Conservation (phyloP, 495 filamentous ascomycete genomes). For the Aspergillus kassunensis region DNA sequence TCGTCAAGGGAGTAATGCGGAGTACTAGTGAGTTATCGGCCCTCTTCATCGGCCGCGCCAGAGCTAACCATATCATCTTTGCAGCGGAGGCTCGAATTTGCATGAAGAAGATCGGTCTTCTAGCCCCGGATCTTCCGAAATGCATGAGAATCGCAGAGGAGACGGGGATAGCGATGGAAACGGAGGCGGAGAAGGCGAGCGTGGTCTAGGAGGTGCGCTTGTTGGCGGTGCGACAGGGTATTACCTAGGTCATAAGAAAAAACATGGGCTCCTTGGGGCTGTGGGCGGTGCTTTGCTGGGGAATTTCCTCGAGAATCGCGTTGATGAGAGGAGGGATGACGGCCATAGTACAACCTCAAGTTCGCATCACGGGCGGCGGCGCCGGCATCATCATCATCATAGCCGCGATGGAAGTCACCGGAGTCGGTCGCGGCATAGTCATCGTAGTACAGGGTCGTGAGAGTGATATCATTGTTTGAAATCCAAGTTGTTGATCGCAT, state of each 20-base stretch:
- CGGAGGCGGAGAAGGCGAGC: constrained; percentile 20
- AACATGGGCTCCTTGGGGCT: constrained; percentile 46
- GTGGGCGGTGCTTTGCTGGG: constrained; percentile 48
- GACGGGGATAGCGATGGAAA: constrained; percentile 11
- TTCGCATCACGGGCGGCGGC: constrained; percentile 6
- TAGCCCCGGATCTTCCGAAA: not conserved
- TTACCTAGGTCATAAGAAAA: constrained; percentile 42
- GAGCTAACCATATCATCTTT: not conserved
- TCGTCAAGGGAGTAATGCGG: constrained; percentile 18
- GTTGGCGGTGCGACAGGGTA: constrained; percentile 46
- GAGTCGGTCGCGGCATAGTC: constrained; percentile 24
- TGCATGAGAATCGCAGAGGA: constrained; percentile 6
- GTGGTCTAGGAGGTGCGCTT: constrained; percentile 39
- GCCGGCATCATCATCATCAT: constrained; percentile 21
- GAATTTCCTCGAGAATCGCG: constrained; percentile 39
- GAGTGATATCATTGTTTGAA: not conserved
- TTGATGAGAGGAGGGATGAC: constrained; percentile 25
- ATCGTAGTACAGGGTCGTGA: constrained; percentile 4
- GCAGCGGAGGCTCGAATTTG: not conserved
- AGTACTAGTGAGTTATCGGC: constrained; percentile 18
- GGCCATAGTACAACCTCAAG: not conserved
- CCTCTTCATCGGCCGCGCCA: not conserved
- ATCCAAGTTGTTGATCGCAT: not conserved
- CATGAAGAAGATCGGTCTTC: not conserved
- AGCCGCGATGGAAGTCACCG: constrained; percentile 25